Evolutionary conservation across 78 protist genomes (phyloP), one percentile per base, ranked within the genome.

Genomic region (Dictyostelium firmibasis): DNA sequence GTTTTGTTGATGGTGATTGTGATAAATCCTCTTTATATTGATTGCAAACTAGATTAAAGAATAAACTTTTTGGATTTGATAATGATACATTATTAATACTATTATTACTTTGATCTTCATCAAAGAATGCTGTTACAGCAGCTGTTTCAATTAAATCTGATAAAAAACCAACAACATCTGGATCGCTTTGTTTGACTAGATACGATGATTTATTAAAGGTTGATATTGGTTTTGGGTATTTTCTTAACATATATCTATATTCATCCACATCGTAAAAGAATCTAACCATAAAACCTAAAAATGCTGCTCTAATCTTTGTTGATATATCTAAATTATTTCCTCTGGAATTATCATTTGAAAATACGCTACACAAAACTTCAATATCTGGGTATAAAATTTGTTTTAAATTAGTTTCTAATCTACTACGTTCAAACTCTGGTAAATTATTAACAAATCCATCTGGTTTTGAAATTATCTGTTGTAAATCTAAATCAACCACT

Each of bases 401-500:
- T 31, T 64, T 44, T 14, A 89, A 20, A 16, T 33, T 23, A 1
- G 72, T 60, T 33, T 89, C 78, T 14, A 89, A 67, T n/a, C 27
- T 16, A 9, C 10, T 43, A 20, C 14, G 47, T 81, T 89, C 76
- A 44, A 36, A 35, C 11, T 89, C 94, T 13, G 94, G 87, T 47
- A 89, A 50, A 29, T 18, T 60, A 31, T 64, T 64, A 9, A 18
- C 33, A n/a, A 82, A 36, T 4, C 64, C 47, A 1, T 50, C 44
- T 31, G 67, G 57, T 41, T 83, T 92, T n/a, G 76, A 41, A 2
- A 43, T 57, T 3, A 92, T 27, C 14, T 36, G 35, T 57, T 83
- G 85, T 33, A 60, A n/a, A 85, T 96, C 97, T 14, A 96, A 92
- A 84, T 96, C 83, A 25, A 96, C 81, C 1, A 92, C 91, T 9